Conservation (phyloP, 2,329 filamentous ascomycete genomes). For the Sporothrix brunneoviolacea region DNA sequence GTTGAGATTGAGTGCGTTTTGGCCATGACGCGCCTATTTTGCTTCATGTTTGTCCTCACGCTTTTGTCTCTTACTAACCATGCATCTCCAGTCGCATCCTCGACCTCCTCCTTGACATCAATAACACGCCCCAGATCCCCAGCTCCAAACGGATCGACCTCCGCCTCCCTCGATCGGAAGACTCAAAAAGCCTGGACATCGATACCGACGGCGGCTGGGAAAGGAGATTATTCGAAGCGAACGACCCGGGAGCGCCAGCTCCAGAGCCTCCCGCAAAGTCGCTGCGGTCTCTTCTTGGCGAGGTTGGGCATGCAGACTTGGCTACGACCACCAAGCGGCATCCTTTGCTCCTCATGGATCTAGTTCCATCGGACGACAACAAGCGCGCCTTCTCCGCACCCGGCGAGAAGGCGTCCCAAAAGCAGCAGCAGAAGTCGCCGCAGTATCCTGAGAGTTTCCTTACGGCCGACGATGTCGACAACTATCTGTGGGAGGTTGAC, state of each 20-base stretch:
- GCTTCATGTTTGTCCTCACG: neutral
- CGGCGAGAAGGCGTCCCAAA: constrained; percentile 27
- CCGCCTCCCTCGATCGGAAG: constrained; percentile 36
- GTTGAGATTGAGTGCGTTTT: constrained; percentile 81
- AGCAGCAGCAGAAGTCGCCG: constrained; percentile 30
- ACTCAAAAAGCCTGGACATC: constrained; percentile 60
- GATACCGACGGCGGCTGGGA: constrained; percentile 55
- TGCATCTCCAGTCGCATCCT: constrained; percentile 63
- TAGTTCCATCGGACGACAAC: constrained; percentile 34
- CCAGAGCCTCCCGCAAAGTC: constrained; percentile 41
- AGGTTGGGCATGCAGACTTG: constrained; percentile 47
- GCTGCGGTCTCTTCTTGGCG: constrained; percentile 42
- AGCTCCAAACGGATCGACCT: constrained; percentile 69
- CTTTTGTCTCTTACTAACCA: constrained; percentile 17
- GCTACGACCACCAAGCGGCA: constrained; percentile 55
- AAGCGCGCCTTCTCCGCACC: constrained; percentile 17
- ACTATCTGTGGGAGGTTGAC: constrained; percentile 64
- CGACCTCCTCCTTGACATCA: constrained; percentile 84
- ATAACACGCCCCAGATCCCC: constrained; percentile 73
- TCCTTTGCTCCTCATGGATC: constrained; percentile 47
- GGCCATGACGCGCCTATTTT: neutral
- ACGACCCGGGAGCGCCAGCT: constrained; percentile 79
- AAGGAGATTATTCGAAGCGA: constrained; percentile 67
- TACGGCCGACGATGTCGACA: constrained; percentile 63
- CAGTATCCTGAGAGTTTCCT: constrained; percentile 58